Percentiles rank a stretch among this genome's conserved stretches.
These are phyloP conservation scores for Candida railenensis DNA, from an alignment of 805 yeast species.

Conservation along the genomic window DNA sequence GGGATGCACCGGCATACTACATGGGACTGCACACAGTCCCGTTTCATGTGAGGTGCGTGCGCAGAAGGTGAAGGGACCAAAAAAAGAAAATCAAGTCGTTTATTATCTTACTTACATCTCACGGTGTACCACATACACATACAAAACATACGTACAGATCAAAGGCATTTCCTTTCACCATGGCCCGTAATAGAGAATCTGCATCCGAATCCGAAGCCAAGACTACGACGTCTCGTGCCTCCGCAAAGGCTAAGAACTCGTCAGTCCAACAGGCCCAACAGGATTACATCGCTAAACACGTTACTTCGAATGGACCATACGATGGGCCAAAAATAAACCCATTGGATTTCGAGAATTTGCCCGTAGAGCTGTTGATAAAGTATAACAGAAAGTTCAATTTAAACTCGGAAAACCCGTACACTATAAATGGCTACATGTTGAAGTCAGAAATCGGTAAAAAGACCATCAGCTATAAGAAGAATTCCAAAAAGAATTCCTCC, in stretches of 20 bases:
- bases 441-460: slow-evolving; percentile 73
- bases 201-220: slow-evolving; percentile 37
- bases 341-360: slow-evolving; percentile 65
- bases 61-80: no score
- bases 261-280: slow-evolving; percentile 69
- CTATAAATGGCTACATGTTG: slow-evolving; percentile 68
- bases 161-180: no score
- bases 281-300: slow-evolving; percentile 63
- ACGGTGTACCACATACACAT: no score
- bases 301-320: slow-evolving; percentile 71
- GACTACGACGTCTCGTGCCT: slow-evolving; percentile 33
- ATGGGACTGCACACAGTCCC: no score
- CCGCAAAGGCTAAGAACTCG: slow-evolving; percentile 60
- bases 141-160: no score
- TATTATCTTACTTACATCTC: no score
- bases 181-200: no score
- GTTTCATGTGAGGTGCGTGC: no score
- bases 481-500: slow-evolving; percentile 47
- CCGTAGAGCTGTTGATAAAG: slow-evolving; percentile 62
- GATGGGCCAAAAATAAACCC: slow-evolving; percentile 54
- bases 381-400: slow-evolving; percentile 65
- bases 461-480: slow-evolving; percentile 43
- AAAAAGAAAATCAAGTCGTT: no score
- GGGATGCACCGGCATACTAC: neutral
- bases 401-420: slow-evolving; percentile 56